Evolutionary conservation across 495 filamentous ascomycete genomes (phyloP), one percentile per base, ranked within the genome.

Genomic region (Hypoxylon rickii): DNA sequence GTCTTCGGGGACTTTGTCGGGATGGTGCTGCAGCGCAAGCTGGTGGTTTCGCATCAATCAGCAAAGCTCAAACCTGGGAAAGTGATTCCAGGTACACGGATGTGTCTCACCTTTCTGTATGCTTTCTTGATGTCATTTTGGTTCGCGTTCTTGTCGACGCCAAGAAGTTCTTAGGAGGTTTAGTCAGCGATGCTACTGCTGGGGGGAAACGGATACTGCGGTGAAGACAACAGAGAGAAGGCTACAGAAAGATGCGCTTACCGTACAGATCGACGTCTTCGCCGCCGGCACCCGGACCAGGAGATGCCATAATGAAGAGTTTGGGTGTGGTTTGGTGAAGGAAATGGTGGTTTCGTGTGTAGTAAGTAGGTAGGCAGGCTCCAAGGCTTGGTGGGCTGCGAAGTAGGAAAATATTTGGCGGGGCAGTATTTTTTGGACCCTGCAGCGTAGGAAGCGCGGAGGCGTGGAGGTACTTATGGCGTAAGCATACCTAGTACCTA

Each of bases 71-170:
- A n/a, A n/a, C n/a, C n/a, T n/a, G n/a, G n/a, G n/a, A 7, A 8
- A 21, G 16, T 32, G 17, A 49, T 12, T 3, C 24, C 16, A 43
- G 12, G 43, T 18, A 31, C 13, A 50, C 6, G 17, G 26, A 18
- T 12, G 5, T 12, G 39, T 65, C 69, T 56, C 62, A 91, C 94
- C 84, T 96, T 97, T 73, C 92, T 89, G 73, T 97, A 98, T 33
- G 94, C 95, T 71, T 97, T 96, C 71, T 95, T 96, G 73, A 98
- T 89, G 51, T 97, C 91, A 59, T 86, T 81, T 65, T 89, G 89
- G 66, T 75, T 85, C 32, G 93, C 88, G 40, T 71, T 70, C 58
- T 78, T 83, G 51, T 83, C 73, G 58, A 97, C 76, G 34, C 85
- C 87, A 40, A 98, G 83, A 69, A 96, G 78, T 74, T 87, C 93